Evolutionary conservation across 352 stramenopile species (phyloP).

Genomic region (Pilasporangium apinafurcum): DNA sequence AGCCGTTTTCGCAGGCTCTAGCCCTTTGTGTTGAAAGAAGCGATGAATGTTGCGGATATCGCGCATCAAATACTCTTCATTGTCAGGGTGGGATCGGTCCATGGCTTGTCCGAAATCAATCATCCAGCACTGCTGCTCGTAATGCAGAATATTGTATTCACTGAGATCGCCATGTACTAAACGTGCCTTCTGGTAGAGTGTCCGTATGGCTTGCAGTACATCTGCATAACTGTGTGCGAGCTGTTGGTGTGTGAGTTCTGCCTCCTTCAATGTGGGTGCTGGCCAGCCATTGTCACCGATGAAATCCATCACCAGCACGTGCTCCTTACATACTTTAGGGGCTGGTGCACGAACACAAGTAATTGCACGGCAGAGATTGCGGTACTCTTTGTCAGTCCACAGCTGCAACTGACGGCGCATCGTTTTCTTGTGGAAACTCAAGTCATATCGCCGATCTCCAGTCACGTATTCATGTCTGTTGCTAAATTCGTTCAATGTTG

Average conservation of each 20-base stretch:
- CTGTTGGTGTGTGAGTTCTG: constrained; percentile 39
- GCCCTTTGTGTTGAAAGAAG: constrained; percentile 67
- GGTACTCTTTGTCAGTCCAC: constrained; percentile 74
- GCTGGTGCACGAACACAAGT: constrained; percentile 41
- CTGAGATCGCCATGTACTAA: constrained; percentile 67
- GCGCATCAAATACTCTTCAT: constrained; percentile 49
- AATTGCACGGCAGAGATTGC: constrained; percentile 47
- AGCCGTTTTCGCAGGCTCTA: constrained; percentile 18
- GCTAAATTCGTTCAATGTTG: constrained; percentile 74
- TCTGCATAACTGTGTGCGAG: constrained; percentile 49
- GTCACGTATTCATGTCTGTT: constrained; percentile 83
- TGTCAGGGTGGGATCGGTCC: constrained; percentile 70
- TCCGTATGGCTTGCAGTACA: constrained; percentile 32
- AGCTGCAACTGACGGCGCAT: constrained; percentile 57
- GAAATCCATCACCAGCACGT: constrained; percentile 73
- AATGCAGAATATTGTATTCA: constrained; percentile 89
- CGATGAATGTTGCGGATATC: constrained; percentile 70
- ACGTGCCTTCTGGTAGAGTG: constrained; percentile 43
- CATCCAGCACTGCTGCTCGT: constrained; percentile 66
- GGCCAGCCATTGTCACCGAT: constrained; percentile 47
- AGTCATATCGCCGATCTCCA: constrained; percentile 67
- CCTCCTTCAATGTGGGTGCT: constrained; percentile 64
- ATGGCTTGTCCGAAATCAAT: constrained; percentile 92
- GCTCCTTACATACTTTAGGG: constrained; percentile 48
- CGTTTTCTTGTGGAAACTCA: constrained; percentile 71